These are phyloP conservation scores for Aristolochia californica DNA, from an alignment of 164 flowering plant genomes.

Conservation along the genomic window DNA sequence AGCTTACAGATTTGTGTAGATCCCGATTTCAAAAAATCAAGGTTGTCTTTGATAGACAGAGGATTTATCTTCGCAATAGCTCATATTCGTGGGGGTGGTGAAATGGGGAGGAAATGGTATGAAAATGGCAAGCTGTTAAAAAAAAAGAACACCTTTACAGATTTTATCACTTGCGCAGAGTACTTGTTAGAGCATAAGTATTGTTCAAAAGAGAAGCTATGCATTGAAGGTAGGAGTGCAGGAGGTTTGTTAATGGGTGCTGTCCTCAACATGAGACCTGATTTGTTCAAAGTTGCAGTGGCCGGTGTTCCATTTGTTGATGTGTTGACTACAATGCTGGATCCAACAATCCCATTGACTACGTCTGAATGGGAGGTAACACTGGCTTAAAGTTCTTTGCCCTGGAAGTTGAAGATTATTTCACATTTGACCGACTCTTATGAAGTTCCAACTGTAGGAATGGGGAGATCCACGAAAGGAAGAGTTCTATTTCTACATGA, in stretches of 20 bases:
- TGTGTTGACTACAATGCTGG: constrained; percentile 94
- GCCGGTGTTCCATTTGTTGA: constrained; percentile 95
- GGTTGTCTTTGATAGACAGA: constrained; percentile 76
- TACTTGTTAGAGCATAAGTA: constrained; percentile 59
- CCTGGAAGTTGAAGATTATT: too few species aligned
- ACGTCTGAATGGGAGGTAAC: constrained; percentile 29
- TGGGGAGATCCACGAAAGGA: constrained; percentile 89
- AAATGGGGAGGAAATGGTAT: constrained; percentile 98
- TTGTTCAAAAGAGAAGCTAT: constrained; percentile 68
- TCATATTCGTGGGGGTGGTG: constrained; percentile 96
- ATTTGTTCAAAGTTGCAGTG: constrained; percentile 76
- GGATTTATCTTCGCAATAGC: constrained; percentile 82
- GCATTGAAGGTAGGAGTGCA: constrained; percentile 87
- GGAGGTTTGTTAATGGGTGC: constrained; percentile 96
- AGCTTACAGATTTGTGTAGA: constrained; percentile 54
- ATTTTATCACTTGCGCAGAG: constrained; percentile 77
- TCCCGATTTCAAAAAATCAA: constrained; percentile 58
- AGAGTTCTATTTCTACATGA: constrained; percentile 74
- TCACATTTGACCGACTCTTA: too few species aligned
- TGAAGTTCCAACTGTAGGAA: constrained; percentile 35
- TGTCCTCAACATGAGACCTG: constrained; percentile 90
- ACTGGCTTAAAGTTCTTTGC: too few species aligned
- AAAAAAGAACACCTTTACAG: constrained; percentile 86
- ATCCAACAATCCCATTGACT: constrained; percentile 26
- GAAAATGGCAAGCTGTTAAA: constrained; percentile 85